Evolutionary conservation across 2,329 filamentous ascomycete species (phyloP).

Genomic region (Blastomyces gilchristii): DNA sequence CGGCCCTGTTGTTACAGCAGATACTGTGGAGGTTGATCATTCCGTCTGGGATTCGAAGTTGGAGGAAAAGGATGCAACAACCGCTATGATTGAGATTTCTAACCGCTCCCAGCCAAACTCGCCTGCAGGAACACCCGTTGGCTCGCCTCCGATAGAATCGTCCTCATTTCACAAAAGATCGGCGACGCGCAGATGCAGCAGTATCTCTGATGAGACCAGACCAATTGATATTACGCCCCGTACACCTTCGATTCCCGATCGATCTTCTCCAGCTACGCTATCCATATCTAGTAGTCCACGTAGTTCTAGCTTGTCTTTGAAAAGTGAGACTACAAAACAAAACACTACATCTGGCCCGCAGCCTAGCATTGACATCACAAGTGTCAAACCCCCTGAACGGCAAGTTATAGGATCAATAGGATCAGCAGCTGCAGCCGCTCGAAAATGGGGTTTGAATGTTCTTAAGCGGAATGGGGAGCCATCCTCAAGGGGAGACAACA

Average conservation of each 20-base stretch:
- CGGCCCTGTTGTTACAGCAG: constrained; percentile 56
- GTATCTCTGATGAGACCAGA: constrained; percentile 35
- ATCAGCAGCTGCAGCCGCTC: constrained; percentile 47
- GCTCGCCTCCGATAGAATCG: constrained; percentile 33
- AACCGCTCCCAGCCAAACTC: constrained; percentile 49
- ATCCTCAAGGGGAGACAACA: constrained; percentile 31
- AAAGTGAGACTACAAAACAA: constrained; percentile 4
- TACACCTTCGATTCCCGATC: constrained; percentile 9
- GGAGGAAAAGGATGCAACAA: constrained; percentile 50
- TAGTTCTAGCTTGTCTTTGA: constrained; percentile 3
- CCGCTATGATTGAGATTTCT: constrained; percentile 59
- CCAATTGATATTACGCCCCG: constrained; percentile 27
- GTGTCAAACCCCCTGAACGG: constrained; percentile 26
- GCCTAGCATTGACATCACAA: constrained; percentile 20
- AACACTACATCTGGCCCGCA: not conserved
- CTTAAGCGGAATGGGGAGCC: constrained; percentile 35
- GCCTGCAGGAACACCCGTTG: constrained; percentile 39
- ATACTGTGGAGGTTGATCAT: constrained; percentile 56
- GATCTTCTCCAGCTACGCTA: not conserved
- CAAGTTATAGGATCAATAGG: constrained; percentile 32
- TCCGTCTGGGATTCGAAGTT: constrained; percentile 47
- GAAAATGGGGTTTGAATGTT: constrained; percentile 50
- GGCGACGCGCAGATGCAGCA: constrained; percentile 33
- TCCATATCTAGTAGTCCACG: not conserved
- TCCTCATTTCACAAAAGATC: constrained; percentile 28